Evolutionary conservation across 2,329 filamentous ascomycete genomes (phyloP), one percentile per base, ranked within the genome.

Genomic region (Pestalotiopsis sp.): DNA sequence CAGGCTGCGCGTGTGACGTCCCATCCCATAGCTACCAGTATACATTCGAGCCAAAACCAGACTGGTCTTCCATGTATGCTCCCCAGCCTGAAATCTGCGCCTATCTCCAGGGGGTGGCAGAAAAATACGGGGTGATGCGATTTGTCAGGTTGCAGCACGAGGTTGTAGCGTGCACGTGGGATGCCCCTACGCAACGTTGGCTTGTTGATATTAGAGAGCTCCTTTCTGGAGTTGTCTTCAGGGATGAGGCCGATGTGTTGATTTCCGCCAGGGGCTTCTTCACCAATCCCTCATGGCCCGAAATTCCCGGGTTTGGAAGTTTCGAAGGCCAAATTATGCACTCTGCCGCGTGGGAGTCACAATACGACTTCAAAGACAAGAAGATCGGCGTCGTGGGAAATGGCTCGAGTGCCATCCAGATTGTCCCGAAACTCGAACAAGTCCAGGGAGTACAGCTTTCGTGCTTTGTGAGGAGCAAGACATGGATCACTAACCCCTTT

Each of bases 1-100:
- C 14, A 78, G 77, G 77, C 0, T 76, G 77, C 49, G 77, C 76
- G 36, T 78, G 77, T 68, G 78, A 79, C 52, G 74, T 80, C 17
- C 79, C 79, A 4, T 80, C 84, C 5, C 86, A 88, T 70, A 86
- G 85, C 7, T 89, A 89, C 73, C 86, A 86, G 70, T 88, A 86
- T 72, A 81, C 85, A 0, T 88, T 86, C 75, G 84, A 85, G 31
- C 86, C 86, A 0, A 89, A 89, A 66, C 83, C 86, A 2, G 74
- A 85, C 68, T 89, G 86, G 86, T 84, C 83, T 11, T 77, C 81
- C 25, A 83, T 87, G 45, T 89, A 87, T 71, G 84, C 83, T 2
- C 82, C 82, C 0, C 81, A 80, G 27, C 64, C 65, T n/a, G 86
- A 89, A 73, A 86, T 87, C 40, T 81, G 82, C 49, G 75, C 79